Base-by-base conservation (phyloP, 2,329 filamentous ascomycete genomes). In the Myotisia sp. region DNA sequence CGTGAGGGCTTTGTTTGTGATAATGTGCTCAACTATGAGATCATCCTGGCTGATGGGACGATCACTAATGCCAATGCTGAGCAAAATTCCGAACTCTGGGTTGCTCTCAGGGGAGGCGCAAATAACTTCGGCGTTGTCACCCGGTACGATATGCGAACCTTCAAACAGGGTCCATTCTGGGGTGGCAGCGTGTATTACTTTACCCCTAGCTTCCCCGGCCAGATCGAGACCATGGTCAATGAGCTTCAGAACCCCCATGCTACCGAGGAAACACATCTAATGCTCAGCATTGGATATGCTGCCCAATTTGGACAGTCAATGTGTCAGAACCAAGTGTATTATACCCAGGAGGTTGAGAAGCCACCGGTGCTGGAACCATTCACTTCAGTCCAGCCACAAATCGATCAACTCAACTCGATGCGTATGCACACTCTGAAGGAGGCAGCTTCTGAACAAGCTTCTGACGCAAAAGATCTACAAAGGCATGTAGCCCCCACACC, bases 1-100 rank as follows among this genome's bases (percentile, higher is more conserved):
- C 47, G 44, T 1, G 46, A 58, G 39, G 70, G 69, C 7, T 69
- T 62, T 52, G 63, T 59, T 13, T 60, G 58, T 34, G 66, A 68
- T 45, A 63, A 56, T 18, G 54, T 71, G 5, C 36, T 60, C 12
- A 58, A 60, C 36, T 67, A 52, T 39, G 27, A 41, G 33, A 29
- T 42, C 8, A 32, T 74, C 4, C 54, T 70, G 2, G 60, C 63
- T n/a, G 58, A 65, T 39, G 63, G 65, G 4, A 47, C 53, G 4
- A 54, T 70, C 21, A 50, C 65, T 17, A 60, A 56, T 21, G 57
- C 52, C 16, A 52, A 49, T 13, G 38, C 37, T 3, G 37, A 36
- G 0, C 29, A 30, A 2, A 49, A 54, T 19, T 37, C 47, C 0
- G 43, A 34, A 20, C 32, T 38, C 8, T 38, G 32, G 31, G 47